Evolutionary conservation across 1,139 yeast species (phyloP).

Genomic region (Protomyces lactucae-debilis): DNA sequence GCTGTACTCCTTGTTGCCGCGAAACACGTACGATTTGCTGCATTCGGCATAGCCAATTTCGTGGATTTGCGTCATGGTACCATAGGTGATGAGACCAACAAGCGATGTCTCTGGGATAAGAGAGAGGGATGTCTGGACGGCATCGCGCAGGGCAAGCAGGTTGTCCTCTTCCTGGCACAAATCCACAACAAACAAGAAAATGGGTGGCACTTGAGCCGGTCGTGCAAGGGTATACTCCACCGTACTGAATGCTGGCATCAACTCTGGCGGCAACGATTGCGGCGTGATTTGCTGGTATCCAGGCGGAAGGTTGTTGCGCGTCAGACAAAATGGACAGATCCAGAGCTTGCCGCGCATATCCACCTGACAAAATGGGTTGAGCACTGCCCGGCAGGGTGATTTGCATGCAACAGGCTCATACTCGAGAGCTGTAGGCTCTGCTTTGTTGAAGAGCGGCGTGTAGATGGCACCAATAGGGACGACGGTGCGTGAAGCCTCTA

Average conservation of each 20-base stretch:
- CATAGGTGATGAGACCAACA: constrained; percentile 86
- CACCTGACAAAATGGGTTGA: constrained; percentile 79
- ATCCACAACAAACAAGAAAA: constrained; percentile 84
- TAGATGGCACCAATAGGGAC: constrained; percentile 93
- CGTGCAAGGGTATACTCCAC: constrained; percentile 85
- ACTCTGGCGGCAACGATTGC: constrained; percentile 81
- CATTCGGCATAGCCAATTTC: constrained; percentile 78
- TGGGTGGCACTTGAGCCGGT: constrained; percentile 89
- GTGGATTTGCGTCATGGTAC: constrained; percentile 81
- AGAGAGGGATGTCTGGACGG: constrained; percentile 73
- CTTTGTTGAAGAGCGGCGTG: constrained; percentile 80
- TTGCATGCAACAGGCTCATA: constrained; percentile 90
- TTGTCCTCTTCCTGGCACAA: constrained; percentile 93
- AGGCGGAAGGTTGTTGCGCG: constrained; percentile 80
- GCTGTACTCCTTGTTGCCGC: constrained; percentile 86
- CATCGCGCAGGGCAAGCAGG: constrained; percentile 79
- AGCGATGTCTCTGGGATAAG: constrained; percentile 89
- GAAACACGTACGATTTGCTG: constrained; percentile 77
- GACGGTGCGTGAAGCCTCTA: constrained; percentile 86
- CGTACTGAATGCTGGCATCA: constrained; percentile 71
- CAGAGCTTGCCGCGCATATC: constrained; percentile 79
- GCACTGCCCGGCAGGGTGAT: constrained; percentile 73
- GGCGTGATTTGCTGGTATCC: constrained; percentile 82
- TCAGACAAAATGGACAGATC: constrained; percentile 82
- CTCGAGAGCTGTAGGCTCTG: constrained; percentile 72